Evolutionary conservation across 2,329 filamentous ascomycete species (phyloP), one percentile per base, ranked within the genome.

Genomic region (Talaromyces islandicus): DNA sequence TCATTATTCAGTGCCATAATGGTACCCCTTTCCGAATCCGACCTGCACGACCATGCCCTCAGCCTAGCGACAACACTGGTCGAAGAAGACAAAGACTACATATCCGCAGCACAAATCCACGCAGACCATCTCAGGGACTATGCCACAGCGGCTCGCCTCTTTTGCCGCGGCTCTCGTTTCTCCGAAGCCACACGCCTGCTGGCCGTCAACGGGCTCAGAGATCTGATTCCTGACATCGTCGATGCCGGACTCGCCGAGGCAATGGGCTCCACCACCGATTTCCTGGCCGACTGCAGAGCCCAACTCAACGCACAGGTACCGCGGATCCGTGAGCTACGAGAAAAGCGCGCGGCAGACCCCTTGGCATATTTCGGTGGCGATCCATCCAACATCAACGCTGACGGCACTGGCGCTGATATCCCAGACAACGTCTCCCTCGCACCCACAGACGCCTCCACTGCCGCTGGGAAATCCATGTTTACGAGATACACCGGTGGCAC

Each of bases 361-460:
- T 80, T 97, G 32, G 88, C 88, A 3, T 97, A 96, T 77, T 95
- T 91, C 74, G 91, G 94, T 66, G 91, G 91, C 58, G 89, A 92
- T 66, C 80, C 85, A 5, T 80, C 80, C 6, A 57, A 81, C 67
- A 32, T 83, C 76, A 19, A 77, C 1, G 87, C 83, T 58, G 30
- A 83, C 77, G 32, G 32, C 3, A 12, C 30, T 14, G 21, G 77
- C 1, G 87, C 43, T 14, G 90, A 96, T 65, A 82, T 96, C 1
- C 94, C 93, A 0, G 94, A 99, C 71, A 92, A 99, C 74, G 83
- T 99, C 55, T 96, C 91, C 1, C 81, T 99, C 2, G 94, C 94
- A 0, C 89, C 92, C 0, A 96, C 92, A 3, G 85, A 92, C 57
- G 80, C 91, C 21, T 90, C 86, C 62, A 97, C 93, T 0, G 85